Percentiles rank a stretch among this genome's conserved stretches.
Conservation (phyloP, 805 yeast genomes). For the Ogataea trehaloabstinens region DNA sequence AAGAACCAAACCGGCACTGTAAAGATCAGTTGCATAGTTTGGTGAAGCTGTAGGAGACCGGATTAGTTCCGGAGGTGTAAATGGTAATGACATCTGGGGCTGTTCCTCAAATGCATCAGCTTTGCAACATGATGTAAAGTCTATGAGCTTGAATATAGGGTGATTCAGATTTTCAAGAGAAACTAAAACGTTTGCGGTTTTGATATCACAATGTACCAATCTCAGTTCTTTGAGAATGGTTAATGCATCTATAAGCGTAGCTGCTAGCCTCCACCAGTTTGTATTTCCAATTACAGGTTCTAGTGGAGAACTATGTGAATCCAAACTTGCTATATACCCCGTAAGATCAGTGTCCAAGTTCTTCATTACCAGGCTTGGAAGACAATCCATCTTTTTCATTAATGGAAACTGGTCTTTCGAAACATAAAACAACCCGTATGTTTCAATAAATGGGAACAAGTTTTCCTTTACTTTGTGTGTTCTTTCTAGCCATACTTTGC, state of each 20-base stretch:
- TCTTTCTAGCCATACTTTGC: conserved; percentile 13
- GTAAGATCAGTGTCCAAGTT: conserved; percentile 29
- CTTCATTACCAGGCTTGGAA: conserved; percentile 30
- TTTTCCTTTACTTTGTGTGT: not conserved
- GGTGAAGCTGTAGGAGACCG: conserved; percentile 26
- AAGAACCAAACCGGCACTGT: conserved; percentile 45
- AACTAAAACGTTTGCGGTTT: conserved; percentile 43
- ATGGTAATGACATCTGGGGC: conserved; percentile 39
- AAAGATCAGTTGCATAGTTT: conserved; percentile 39
- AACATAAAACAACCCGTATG: conserved; percentile 29
- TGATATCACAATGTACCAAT: conserved; percentile 47
- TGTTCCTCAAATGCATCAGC: conserved; percentile 19
- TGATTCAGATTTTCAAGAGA: conserved; percentile 17
- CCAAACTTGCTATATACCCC: conserved; percentile 16
- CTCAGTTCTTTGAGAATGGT: conserved; percentile 24
- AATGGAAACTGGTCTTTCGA: conserved; percentile 23
- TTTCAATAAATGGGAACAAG: conserved; percentile 26
- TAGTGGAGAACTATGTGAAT: not conserved
- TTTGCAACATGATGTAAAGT: conserved; percentile 42
- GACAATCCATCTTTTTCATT: conserved; percentile 22
- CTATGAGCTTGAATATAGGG: conserved; percentile 40
- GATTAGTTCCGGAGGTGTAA: conserved; percentile 47
- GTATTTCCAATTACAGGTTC: conserved; percentile 20
- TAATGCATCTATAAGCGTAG: conserved; percentile 27
- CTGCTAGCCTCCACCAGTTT: conserved; percentile 34